Conservation (phyloP, 164 flowering plant genomes). For the Dillenia turbinata region DNA sequence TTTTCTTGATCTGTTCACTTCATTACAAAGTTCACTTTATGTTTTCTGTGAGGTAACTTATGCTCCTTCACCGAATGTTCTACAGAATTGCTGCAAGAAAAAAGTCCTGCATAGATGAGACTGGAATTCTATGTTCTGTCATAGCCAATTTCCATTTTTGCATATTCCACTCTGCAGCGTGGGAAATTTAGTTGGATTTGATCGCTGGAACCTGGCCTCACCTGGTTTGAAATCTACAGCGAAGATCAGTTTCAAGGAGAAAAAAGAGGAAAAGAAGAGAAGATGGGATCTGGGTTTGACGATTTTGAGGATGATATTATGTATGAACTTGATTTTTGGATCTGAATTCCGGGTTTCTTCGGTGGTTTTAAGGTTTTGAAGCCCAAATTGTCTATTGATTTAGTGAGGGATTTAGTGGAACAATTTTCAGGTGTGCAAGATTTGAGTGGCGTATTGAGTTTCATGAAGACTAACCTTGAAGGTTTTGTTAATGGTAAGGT, state of each 20-base stretch:
- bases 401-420: slow-evolving; percentile 34
- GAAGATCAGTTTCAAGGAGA: slow-evolving; percentile 15
- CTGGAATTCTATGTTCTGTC: too few relatives aligned
- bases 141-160: too few relatives aligned
- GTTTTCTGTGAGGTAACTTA: too few relatives aligned
- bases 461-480: slow-evolving; percentile 40
- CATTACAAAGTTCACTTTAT: too few relatives aligned
- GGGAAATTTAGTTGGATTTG: background rate
- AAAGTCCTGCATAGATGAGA: too few relatives aligned
- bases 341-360: slow-evolving; percentile 38
- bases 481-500: slow-evolving; percentile 26
- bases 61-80: too few relatives aligned
- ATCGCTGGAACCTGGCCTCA: slow-evolving; percentile 5
- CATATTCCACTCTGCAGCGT: too few relatives aligned
- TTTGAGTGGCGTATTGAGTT: slow-evolving; percentile 34
- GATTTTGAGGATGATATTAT: slow-evolving; percentile 25
- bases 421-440: slow-evolving; percentile 28
- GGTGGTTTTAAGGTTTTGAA: slow-evolving; percentile 26
- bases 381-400: slow-evolving; percentile 37
- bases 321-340: slow-evolving; percentile 29
- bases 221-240: slow-evolving; percentile 35
- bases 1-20: too few relatives aligned
- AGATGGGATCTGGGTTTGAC: slow-evolving; percentile 8
- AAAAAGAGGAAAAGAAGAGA: slow-evolving; percentile 16
- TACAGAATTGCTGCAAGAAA: too few relatives aligned